Conservation (phyloP, 129 eudicot species). For the Gnaphalium uliginosum region DNA sequence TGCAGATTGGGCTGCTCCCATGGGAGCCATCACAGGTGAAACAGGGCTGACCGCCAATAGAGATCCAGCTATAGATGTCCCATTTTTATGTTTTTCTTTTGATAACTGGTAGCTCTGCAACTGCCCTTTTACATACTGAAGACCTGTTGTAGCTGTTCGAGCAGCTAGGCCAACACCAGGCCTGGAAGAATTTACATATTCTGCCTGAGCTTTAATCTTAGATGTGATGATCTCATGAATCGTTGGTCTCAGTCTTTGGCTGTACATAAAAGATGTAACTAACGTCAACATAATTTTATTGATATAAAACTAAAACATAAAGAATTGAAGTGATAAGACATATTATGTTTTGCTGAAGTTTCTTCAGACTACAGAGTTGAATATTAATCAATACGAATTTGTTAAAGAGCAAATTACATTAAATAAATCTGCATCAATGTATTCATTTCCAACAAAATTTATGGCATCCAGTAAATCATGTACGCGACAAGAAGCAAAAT, state of each 20-base stretch:
- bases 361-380: constrained; percentile 3
- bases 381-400: background rate
- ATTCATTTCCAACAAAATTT: background rate
- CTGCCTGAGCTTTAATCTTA: constrained; percentile 81
- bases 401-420: background rate
- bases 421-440: background rate
- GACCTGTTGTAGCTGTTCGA: constrained; percentile 55
- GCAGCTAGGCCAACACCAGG: constrained; percentile 60
- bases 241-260: constrained; percentile 97
- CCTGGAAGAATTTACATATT: constrained; percentile 54
- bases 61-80: constrained; percentile 61
- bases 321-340: background rate
- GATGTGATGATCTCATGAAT: constrained; percentile 82
- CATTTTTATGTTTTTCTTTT: constrained; percentile 74
- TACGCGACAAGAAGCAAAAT: constrained; percentile 2
- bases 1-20: constrained; percentile 87
- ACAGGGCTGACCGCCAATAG: constrained; percentile 88
- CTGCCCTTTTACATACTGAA: constrained; percentile 71
- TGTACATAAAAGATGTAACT: constrained; percentile 33
- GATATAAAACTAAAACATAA: background rate
- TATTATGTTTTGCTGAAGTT: background rate
- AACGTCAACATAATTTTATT: constrained; percentile 2
- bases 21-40: constrained; percentile 94
- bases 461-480: background rate
- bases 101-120: constrained; percentile 65